A percentile compares a stretch with the other conserved stretches of the same genome.
Evolutionary conservation across 139 green algal genomes (phyloP).

Genomic region (Chlorella sp.): DNA sequence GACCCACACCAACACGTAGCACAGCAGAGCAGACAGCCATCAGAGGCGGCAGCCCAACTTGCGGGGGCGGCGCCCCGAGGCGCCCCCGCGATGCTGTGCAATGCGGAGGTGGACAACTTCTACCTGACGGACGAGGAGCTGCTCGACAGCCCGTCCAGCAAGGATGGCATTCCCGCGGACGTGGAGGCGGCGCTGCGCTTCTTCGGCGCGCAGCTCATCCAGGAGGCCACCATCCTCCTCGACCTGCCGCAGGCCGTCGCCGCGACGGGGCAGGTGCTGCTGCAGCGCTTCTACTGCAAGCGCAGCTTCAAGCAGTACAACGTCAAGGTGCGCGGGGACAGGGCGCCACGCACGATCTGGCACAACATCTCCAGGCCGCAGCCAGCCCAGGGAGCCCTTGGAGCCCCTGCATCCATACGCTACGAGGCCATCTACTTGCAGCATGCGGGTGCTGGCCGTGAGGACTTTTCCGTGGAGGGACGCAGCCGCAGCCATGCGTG

Average conservation of each 20-base stretch:
- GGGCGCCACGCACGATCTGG: not conserved
- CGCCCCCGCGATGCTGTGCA: not conserved
- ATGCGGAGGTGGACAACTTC: not conserved
- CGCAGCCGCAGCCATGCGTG: no score
- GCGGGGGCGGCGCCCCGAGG: no score
- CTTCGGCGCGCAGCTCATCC: slow-evolving; percentile 80
- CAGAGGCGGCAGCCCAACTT: no score
- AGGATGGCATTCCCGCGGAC: slow-evolving; percentile 66
- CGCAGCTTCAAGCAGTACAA: slow-evolving; percentile 73
- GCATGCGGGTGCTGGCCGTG: no score
- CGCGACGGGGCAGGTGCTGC: slow-evolving; percentile 83
- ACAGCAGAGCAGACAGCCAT: no score
- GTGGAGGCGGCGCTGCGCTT: slow-evolving; percentile 61
- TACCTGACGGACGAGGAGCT: slow-evolving; percentile 51
- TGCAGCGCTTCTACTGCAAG: slow-evolving; percentile 95
- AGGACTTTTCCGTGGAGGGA: no score
- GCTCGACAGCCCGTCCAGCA: slow-evolving; percentile 51
- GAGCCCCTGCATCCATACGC: not conserved
- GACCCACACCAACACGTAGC: no score
- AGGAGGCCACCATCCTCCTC: slow-evolving; percentile 61
- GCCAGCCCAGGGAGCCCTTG: not conserved
- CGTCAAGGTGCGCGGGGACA: slow-evolving; percentile 57
- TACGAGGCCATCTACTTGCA: no score
- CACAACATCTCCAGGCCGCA: no score
- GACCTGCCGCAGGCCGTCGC: slow-evolving; percentile 71